Conservation (phyloP, 352 stramenopile genomes). For the Phytophthora pluvialis region DNA sequence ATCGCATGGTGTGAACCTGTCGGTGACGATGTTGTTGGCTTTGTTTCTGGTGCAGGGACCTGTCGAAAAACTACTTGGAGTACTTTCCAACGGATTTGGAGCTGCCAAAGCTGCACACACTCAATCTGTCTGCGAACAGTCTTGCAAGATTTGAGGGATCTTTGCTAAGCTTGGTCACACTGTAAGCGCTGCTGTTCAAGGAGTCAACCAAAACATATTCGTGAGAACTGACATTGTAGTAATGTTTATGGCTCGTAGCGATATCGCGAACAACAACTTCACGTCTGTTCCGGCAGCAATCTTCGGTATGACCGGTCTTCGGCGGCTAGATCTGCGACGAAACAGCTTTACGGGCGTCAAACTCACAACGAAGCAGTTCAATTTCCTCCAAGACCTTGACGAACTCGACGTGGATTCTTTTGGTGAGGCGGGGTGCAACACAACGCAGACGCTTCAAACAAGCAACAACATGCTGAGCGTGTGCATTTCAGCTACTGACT, state of each 20-base stretch:
- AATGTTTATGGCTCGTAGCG: constrained; percentile 28
- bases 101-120: constrained; percentile 40
- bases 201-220: not conserved
- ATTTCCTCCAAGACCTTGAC: constrained; percentile 46
- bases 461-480: constrained; percentile 20
- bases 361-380: constrained; percentile 44
- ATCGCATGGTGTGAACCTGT: not conserved
- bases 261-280: constrained; percentile 60
- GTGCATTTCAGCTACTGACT: constrained; percentile 10
- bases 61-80: constrained; percentile 70
- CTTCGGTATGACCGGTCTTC: constrained; percentile 49
- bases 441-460: constrained; percentile 21
- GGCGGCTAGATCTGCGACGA: constrained; percentile 42
- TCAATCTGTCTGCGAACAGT: constrained; percentile 67
- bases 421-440: constrained; percentile 29
- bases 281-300: constrained; percentile 48
- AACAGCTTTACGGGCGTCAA: constrained; percentile 51
- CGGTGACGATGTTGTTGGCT: not conserved
- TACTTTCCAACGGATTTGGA: constrained; percentile 54
- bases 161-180: constrained; percentile 46
- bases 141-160: constrained; percentile 48
- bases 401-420: constrained; percentile 47
- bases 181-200: constrained; percentile 40
- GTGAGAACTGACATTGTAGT: not conserved
- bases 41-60: constrained; percentile 43